These are phyloP conservation scores for Aspergillus caelatus DNA, from an alignment of 2,329 filamentous ascomycete genomes.

Conservation along the genomic window DNA sequence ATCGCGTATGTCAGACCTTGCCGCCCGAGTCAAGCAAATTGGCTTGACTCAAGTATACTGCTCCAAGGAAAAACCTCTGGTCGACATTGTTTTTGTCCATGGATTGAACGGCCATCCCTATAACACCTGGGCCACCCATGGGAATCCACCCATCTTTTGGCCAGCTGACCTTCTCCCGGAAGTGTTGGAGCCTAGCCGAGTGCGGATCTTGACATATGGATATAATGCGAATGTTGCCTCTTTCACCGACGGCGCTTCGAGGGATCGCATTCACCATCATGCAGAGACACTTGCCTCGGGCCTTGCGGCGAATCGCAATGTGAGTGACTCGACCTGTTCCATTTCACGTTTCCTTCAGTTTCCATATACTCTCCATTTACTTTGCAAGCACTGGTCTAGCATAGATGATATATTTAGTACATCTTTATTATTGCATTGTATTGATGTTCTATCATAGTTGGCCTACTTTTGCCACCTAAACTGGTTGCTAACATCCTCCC, in stretches of 20 bases:
- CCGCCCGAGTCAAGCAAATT: constrained; percentile 37
- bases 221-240: constrained; percentile 69
- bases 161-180: constrained; percentile 67
- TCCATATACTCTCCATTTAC: too few relatives aligned
- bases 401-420: too few relatives aligned
- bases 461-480: neutral
- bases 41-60: constrained; percentile 47
- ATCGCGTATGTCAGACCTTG: constrained; percentile 24
- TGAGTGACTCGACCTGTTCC: constrained; percentile 24
- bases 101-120: constrained; percentile 69
- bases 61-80: constrained; percentile 39
- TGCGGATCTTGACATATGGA: constrained; percentile 71
- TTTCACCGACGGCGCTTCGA: constrained; percentile 58
- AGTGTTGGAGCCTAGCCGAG: constrained; percentile 59
- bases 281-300: constrained; percentile 68
- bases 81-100: constrained; percentile 69
- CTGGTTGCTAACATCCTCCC: neutral
- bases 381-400: too few relatives aligned
- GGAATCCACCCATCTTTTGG: constrained; percentile 60
- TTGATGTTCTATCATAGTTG: neutral
- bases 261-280: constrained; percentile 70
- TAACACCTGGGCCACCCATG: constrained; percentile 61
- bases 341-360: neutral
- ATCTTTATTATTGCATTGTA: neutral
- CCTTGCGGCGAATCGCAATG: constrained; percentile 64